Conservation (phyloP, 2,329 filamentous ascomycete genomes). For the Aspergillus pseudotamarii region DNA sequence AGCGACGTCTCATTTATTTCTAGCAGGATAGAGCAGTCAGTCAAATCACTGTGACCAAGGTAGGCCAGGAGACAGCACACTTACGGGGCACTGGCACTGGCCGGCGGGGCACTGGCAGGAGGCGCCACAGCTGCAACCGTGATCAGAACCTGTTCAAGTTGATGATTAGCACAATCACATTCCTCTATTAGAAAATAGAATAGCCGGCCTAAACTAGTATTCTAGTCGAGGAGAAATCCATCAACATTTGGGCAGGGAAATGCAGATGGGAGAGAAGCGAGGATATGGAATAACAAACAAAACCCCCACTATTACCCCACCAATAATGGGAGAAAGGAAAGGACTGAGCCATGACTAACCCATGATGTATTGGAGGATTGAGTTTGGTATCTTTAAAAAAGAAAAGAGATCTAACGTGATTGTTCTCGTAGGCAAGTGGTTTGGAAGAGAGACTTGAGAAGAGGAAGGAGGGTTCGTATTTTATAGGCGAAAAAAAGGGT, state of each 20-base stretch:
- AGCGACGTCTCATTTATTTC: not conserved
- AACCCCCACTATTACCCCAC: slow-evolving; percentile 10
- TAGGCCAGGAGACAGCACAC: slow-evolving; percentile 13
- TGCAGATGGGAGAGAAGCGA: not conserved
- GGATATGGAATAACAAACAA: slow-evolving; percentile 2
- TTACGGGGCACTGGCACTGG: slow-evolving; percentile 44
- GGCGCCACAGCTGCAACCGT: slow-evolving; percentile 45
- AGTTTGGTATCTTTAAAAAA: not conserved
- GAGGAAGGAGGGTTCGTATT: not conserved
- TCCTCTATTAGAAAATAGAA: not conserved
- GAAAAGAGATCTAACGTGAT: not conserved
- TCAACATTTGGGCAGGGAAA: not conserved
- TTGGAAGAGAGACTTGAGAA: not conserved
- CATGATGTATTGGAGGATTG: not conserved
- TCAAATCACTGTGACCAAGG: not conserved
- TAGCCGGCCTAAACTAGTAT: not conserved
- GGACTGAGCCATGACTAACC: not conserved
- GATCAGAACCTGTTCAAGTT: slow-evolving; percentile 30
- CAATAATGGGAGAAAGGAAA: not conserved
- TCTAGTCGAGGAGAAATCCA: not conserved
- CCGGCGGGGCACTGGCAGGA: slow-evolving; percentile 47
- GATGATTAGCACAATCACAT: slow-evolving; percentile 4
- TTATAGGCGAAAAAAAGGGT: not conserved
- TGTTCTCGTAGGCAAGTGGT: not conserved
- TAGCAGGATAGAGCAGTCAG: not conserved